These are phyloP conservation scores for Penicillium sp. DNA, from an alignment of 2,329 filamentous ascomycete genomes.

Conservation along the genomic window DNA sequence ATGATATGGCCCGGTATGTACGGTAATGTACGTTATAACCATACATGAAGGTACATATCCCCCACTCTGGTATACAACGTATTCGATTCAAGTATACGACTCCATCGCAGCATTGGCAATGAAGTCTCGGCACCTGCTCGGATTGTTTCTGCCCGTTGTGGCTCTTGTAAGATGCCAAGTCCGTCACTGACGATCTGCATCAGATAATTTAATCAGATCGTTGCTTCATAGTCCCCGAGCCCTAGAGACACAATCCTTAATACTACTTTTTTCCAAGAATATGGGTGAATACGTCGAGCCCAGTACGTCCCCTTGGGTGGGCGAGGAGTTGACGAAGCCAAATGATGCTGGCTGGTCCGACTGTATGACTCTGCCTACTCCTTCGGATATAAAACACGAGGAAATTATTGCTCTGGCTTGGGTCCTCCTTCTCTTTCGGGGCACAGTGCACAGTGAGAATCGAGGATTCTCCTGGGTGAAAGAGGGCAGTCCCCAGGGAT, in stretches of 20 bases:
- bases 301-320: background rate
- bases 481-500: background rate
- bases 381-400: background rate
- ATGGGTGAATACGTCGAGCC: slow-evolving; percentile 5
- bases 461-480: background rate
- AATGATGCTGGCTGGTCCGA: background rate
- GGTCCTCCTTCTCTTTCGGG: background rate
- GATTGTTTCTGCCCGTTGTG: background rate
- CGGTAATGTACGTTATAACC: background rate
- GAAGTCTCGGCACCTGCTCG: background rate
- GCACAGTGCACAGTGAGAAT: background rate
- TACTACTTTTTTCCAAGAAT: background rate
- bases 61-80: too few relatives aligned
- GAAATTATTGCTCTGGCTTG: background rate
- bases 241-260: background rate
- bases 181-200: background rate
- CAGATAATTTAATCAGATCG: background rate
- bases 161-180: background rate
- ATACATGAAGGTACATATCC: background rate
- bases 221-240: background rate
- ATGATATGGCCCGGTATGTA: background rate
- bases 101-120: background rate
- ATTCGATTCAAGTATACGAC: too few relatives aligned
- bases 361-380: background rate
- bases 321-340: background rate